These are phyloP conservation scores for Cryptosporidium viatorum DNA, from an alignment of 169 alveolate species.

Conservation along the genomic window DNA sequence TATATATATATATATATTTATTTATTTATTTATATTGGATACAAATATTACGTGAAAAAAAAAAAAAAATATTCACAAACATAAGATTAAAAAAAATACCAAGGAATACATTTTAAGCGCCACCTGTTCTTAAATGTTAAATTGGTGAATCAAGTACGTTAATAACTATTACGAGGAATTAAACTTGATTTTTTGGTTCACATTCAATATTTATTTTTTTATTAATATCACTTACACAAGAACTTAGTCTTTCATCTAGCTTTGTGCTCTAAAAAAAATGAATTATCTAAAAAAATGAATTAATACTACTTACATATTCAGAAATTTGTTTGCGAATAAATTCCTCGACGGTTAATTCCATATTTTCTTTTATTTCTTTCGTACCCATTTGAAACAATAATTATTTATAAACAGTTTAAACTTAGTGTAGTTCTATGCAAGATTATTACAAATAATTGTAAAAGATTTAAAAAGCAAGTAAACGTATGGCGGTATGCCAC, in stretches of 20 bases:
- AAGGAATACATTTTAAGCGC: slow-evolving; percentile 5
- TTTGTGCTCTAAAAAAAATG: slow-evolving; percentile 9
- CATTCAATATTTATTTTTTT: slow-evolving; percentile 4
- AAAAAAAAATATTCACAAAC: too few species aligned
- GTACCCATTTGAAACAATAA: not conserved
- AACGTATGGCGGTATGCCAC: slow-evolving; percentile 19
- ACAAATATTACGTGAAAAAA: not conserved
- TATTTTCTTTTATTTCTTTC: slow-evolving; percentile 6
- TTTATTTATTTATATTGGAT: not conserved
- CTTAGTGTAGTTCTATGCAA: not conserved
- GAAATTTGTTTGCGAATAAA: slow-evolving; percentile 12
- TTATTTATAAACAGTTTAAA: not conserved
- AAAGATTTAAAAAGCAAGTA: not conserved
- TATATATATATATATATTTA: not conserved
- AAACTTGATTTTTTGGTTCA: not conserved
- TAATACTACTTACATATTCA: slow-evolving; percentile 35
- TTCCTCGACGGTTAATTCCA: slow-evolving; percentile 65
- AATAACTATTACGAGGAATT: not conserved
- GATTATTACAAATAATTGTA: not conserved
- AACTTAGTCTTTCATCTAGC: slow-evolving; percentile 11
- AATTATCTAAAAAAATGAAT: not conserved
- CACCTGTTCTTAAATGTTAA: not conserved
- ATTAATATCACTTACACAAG: not conserved
- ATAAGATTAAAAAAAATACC: not conserved
- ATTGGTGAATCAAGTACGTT: not conserved